Conservation (phyloP, 73 alveolate species). For the Paramecium biaurelia region DNA sequence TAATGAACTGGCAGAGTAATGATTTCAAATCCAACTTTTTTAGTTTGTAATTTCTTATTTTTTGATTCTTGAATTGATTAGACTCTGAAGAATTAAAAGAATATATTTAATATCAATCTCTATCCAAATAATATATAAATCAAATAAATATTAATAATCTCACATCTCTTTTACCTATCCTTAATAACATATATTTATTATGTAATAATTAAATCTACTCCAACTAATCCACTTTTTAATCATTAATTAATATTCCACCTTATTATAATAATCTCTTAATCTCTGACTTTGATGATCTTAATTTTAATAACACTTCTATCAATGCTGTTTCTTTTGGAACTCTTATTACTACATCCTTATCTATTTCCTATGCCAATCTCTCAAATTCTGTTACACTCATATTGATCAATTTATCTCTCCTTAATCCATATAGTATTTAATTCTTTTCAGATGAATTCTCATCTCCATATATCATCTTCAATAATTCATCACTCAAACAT, state of each 20-base stretch:
- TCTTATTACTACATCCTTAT: background rate
- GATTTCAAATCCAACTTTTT: conserved; percentile 22
- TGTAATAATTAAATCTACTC: background rate
- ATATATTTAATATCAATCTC: too few relatives aligned
- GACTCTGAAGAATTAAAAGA: too few relatives aligned
- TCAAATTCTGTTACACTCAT: background rate
- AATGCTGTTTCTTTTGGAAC: background rate
- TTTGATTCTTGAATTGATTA: too few relatives aligned
- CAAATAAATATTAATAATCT: background rate
- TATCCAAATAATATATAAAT: too few relatives aligned
- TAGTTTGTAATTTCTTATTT: background rate
- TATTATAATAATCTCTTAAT: background rate
- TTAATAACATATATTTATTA: background rate
- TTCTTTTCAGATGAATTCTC: background rate
- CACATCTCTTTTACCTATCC: background rate
- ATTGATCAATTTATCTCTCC: background rate
- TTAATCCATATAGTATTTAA: background rate
- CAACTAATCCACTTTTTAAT: background rate
- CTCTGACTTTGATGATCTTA: background rate
- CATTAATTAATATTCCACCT: background rate
- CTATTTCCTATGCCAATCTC: background rate
- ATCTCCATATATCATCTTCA: background rate
- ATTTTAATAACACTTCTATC: background rate
- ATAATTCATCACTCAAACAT: background rate
- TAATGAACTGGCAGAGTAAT: background rate